phyloP scores from a whole-genome alignment of 257 asterid genomes.

The Ophiorrhiza pumila region DNA sequence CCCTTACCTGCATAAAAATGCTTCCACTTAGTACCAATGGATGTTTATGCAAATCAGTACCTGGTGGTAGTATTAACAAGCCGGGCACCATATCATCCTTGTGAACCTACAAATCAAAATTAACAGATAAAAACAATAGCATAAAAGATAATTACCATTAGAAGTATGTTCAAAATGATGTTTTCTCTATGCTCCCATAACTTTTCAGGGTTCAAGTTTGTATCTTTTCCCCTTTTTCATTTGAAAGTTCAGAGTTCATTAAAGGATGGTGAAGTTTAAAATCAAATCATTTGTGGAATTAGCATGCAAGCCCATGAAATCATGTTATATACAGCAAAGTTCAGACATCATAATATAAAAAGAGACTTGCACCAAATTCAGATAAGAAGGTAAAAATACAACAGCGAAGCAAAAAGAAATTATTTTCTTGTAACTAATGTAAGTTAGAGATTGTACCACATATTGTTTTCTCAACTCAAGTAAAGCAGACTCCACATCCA shows the following conservation, averaged over 20 bases:
- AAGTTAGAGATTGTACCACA: slow-evolving; percentile 40
- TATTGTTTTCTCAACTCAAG: slow-evolving; percentile 51
- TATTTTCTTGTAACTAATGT: not conserved
- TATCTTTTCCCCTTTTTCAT: not conserved
- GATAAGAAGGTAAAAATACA: not conserved
- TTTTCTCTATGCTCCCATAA: not conserved
- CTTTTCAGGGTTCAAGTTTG: not conserved
- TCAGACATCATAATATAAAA: not conserved
- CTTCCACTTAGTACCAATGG: slow-evolving; percentile 70
- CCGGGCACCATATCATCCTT: slow-evolving; percentile 76
- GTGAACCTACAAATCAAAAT: slow-evolving; percentile 42
- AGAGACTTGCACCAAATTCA: not conserved
- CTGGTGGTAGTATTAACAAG: slow-evolving; percentile 74
- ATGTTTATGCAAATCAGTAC: slow-evolving; percentile 85
- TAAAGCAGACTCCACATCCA: slow-evolving; percentile 53
- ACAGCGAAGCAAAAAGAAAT: not conserved
- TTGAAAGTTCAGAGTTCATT: not conserved
- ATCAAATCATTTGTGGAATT: not conserved
- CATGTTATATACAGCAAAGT: not conserved
- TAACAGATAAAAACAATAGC: slow-evolving; percentile 6
- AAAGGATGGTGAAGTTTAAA: not conserved
- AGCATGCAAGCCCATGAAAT: not conserved
- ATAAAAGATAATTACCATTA: not conserved
- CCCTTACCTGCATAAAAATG: slow-evolving; percentile 80
- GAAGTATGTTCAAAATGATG: not conserved